These are phyloP conservation scores for Salvia hispanica DNA, from an alignment of 257 asterid species.

Conservation along the genomic window DNA sequence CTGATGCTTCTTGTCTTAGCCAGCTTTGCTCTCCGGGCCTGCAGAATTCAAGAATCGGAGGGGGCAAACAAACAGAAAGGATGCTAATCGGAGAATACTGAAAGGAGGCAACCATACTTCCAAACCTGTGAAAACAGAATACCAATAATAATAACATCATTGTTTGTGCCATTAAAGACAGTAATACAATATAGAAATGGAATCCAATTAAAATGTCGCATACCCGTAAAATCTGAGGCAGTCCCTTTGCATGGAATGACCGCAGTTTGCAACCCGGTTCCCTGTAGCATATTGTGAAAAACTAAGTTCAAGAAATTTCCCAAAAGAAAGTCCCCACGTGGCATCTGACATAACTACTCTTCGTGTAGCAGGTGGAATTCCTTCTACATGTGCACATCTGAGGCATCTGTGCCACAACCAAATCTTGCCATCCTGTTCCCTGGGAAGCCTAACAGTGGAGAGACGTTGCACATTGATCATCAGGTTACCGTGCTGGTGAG, in stretches of 20 bases:
- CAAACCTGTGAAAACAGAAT: constrained; percentile 53
- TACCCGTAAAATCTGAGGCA: constrained; percentile 96
- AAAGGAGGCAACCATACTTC: constrained; percentile 87
- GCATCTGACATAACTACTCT: constrained; percentile 91
- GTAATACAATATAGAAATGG: too few relatives aligned
- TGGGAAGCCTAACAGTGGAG: constrained; percentile 67
- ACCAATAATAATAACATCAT: background rate
- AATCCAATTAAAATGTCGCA: constrained; percentile 19
- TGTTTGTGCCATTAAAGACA: too few relatives aligned
- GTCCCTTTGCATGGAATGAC: constrained; percentile 96
- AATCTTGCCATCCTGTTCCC: constrained; percentile 85
- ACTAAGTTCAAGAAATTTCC: constrained; percentile 96
- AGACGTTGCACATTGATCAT: constrained; percentile 69
- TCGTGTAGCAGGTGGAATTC: constrained; percentile 83
- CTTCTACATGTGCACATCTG: constrained; percentile 58
- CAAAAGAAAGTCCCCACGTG: constrained; percentile 99
- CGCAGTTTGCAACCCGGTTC: constrained; percentile 92
- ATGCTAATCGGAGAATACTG: constrained; percentile 82
- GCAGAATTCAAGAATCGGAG: constrained; percentile 71
- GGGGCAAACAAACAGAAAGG: constrained; percentile 81
- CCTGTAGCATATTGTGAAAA: constrained; percentile 87
- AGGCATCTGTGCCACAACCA: constrained; percentile 99
- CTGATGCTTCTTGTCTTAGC: constrained; percentile 67
- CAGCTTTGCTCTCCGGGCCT: constrained; percentile 61
- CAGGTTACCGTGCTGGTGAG: constrained; percentile 87